Evolutionary conservation across 495 filamentous ascomycete genomes (phyloP), one percentile per base, ranked within the genome.

Genomic region (Penicillium cosmopolitanum): DNA sequence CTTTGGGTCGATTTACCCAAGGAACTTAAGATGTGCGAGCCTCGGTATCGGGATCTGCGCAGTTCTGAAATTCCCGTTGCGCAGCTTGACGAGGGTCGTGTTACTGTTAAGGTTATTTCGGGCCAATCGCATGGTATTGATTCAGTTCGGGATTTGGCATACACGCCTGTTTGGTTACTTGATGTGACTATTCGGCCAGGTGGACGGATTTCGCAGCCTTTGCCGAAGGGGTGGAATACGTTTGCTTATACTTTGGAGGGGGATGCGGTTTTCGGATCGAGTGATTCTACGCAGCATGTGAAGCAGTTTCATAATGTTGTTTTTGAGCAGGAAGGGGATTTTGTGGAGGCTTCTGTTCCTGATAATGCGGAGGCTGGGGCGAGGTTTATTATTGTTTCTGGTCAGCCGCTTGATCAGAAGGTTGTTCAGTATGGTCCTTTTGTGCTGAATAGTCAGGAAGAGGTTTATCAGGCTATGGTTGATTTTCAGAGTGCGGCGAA

Each of bases 401-500:
- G 94, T 2, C 84, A 91, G 66, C 90, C 93, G 15, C 81, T 97
- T 13, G 88, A 97, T 68, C 94, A 98, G 74, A 87, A 90, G 53
- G 88, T 98, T 19, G 90, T 97, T 25, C 94, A 98, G 82, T 97
- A 98, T 71, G 94, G 94, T 0, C 94, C 94, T 2, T 98, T 98
- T 71, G 95, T 98, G 13, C 67, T 96, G 59, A 96, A 81, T 36
- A 84, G 82, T 11, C 81, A 92, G 66, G 92, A 96, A 64, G 86
- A 95, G 70, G 92, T 98, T 40, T 89, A 92, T 62, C 85, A 97
- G 78, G 92, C 95, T 3, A 87, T 98, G 83, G 75, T 86, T 51
- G 94, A 98, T 75, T 98, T 88, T 66, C 90, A 92, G 77, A 88
- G 80, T 48, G 80, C 87, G 57, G 83, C 85, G 23, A 97, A 97